Conservation (phyloP, 1,139 yeast species). For the Candida glucosophila region DNA sequence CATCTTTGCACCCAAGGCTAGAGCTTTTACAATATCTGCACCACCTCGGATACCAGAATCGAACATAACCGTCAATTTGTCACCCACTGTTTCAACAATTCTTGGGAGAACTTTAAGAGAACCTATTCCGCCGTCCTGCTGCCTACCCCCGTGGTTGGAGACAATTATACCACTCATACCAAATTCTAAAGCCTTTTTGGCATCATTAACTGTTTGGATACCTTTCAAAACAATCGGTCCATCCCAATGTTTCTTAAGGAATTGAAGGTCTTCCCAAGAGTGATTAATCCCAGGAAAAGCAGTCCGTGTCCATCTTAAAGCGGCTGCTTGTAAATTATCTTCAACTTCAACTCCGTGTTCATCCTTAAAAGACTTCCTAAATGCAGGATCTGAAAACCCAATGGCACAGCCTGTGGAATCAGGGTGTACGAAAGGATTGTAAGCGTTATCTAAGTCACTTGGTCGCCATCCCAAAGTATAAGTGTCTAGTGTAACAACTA, state of each 20-base stretch:
- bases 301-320: conserved; percentile 1
- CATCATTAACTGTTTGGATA: conserved; percentile 36
- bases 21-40: conserved; percentile 3
- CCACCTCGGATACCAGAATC: conserved; percentile 3
- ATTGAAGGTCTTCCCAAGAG: conserved; percentile 2
- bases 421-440: conserved; percentile 13
- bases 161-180: conserved; percentile 35
- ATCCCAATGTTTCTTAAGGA: conserved; percentile 2
- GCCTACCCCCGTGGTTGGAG: conserved; percentile 44
- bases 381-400: conserved; percentile 14
- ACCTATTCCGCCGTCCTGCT: conserved; percentile 7
- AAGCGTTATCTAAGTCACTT: conserved; percentile 12
- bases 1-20: conserved; percentile 2
- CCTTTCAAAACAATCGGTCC: conserved; percentile 33
- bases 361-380: conserved; percentile 3
- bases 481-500: conserved; percentile 15
- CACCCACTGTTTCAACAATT: conserved; percentile 1
- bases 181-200: conserved; percentile 27
- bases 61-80: conserved; percentile 1
- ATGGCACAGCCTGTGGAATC: conserved; percentile 10
- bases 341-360: conserved; percentile 1
- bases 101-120: conserved; percentile 2
- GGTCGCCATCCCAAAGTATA: conserved; percentile 15
- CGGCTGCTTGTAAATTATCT: conserved; percentile 2
- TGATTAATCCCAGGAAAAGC: conserved; percentile 2